A percentile compares a stretch with the other conserved stretches of the same genome.
Evolutionary conservation across 495 filamentous ascomycete genomes (phyloP).

Genomic region (Sordaria brevicollis): DNA sequence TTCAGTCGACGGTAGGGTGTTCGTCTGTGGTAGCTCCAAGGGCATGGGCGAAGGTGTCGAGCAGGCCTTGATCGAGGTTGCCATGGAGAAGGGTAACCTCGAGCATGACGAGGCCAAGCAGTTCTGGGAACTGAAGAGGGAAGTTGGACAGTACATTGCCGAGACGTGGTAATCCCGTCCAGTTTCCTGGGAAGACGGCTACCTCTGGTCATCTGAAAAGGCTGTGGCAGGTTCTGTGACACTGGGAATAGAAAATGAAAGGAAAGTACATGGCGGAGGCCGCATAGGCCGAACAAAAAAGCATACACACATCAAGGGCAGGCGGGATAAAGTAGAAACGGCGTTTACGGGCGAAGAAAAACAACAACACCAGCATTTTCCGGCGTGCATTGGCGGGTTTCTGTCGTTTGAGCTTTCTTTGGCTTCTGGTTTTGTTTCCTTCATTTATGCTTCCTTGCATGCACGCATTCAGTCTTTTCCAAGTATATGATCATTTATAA

Average conservation of each 20-base stretch:
- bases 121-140: conserved; percentile 77
- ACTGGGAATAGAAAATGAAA: background rate
- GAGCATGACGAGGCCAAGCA: conserved; percentile 58
- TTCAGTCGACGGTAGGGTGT: conserved; percentile 81
- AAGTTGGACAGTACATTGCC: conserved; percentile 77
- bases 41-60: conserved; percentile 98
- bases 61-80: conserved; percentile 65
- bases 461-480: background rate
- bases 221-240: background rate
- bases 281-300: background rate
- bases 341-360: background rate
- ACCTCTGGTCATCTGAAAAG: background rate
- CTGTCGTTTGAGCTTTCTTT: background rate
- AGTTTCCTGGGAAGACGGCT: background rate
- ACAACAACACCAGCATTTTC: background rate
- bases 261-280: background rate
- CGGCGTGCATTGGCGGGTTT: background rate
- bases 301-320: background rate
- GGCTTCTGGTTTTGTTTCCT: background rate
- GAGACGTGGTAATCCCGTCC: conserved; percentile 48
- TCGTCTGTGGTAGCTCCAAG: conserved; percentile 87
- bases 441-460: background rate
- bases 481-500: background rate
- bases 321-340: background rate
- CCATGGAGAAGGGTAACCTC: conserved; percentile 70